Conservation (phyloP, 2,329 filamentous ascomycete species). For the Ceratocystis ficicola region DNA sequence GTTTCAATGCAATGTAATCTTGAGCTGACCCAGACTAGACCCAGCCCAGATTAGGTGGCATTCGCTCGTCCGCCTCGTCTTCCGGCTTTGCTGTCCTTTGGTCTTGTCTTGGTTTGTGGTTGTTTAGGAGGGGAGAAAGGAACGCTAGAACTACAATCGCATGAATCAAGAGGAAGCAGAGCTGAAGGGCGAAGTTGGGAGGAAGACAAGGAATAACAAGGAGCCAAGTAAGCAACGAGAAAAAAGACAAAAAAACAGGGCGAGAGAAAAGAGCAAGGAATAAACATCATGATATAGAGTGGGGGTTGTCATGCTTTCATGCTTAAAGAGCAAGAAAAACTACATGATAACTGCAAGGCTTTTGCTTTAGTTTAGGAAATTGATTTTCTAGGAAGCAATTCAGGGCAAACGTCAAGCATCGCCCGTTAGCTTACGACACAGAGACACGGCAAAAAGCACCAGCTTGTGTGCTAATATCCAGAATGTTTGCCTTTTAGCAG, state of each 20-base stretch:
- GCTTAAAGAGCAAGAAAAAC: background rate
- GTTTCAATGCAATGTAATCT: conserved; percentile 3
- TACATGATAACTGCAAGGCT: background rate
- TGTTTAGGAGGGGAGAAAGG: background rate
- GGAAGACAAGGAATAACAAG: background rate
- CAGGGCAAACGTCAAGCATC: background rate
- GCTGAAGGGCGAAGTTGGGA: background rate
- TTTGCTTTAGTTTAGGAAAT: background rate
- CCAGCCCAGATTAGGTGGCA: background rate
- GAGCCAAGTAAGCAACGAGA: background rate
- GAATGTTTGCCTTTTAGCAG: too few relatives aligned
- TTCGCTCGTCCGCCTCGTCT: background rate
- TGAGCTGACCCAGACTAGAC: background rate
- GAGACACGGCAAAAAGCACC: too few relatives aligned
- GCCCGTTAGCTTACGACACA: too few relatives aligned
- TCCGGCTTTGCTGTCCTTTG: background rate
- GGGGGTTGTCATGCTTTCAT: background rate
- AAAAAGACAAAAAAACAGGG: background rate
- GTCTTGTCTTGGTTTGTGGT: background rate
- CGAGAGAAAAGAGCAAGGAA: conserved; percentile 7
- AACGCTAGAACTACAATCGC: background rate
- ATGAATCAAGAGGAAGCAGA: background rate
- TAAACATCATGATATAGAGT: background rate
- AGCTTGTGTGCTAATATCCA: too few relatives aligned
- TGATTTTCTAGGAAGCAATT: background rate